Conservation (phyloP, 805 yeast genomes). For the Nadsonia fulvescens region DNA sequence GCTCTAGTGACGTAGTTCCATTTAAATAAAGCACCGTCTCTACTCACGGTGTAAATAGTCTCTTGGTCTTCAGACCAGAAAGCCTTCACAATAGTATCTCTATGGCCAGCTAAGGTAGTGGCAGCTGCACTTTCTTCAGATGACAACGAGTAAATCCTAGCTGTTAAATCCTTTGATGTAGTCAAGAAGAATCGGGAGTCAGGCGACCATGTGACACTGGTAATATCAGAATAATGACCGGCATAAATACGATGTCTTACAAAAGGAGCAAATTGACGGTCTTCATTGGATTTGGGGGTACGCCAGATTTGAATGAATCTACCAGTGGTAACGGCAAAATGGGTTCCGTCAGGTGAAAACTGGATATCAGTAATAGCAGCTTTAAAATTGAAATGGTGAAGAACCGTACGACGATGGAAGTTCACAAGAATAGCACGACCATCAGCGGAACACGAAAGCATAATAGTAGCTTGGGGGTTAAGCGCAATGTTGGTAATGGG, state of each 20-base stretch:
- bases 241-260: constrained; percentile 78
- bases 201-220: constrained; percentile 68
- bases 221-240: constrained; percentile 77
- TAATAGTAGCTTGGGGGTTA: constrained; percentile 62
- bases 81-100: constrained; percentile 74
- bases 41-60: constrained; percentile 73
- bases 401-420: constrained; percentile 60
- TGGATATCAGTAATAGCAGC: constrained; percentile 55
- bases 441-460: constrained; percentile 72
- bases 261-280: constrained; percentile 90
- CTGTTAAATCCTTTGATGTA: constrained; percentile 77
- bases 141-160: constrained; percentile 63
- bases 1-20: constrained; percentile 68
- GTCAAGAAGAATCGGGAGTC: constrained; percentile 81
- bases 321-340: constrained; percentile 73
- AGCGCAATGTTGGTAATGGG: constrained; percentile 64
- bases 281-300: constrained; percentile 66
- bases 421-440: constrained; percentile 89
- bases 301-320: constrained; percentile 84
- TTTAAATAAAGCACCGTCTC: constrained; percentile 83
- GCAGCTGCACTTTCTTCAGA: constrained; percentile 59
- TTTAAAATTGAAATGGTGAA: constrained; percentile 88
- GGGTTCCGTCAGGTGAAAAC: constrained; percentile 77
- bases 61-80: constrained; percentile 82
- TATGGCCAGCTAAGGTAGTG: constrained; percentile 78